Evolutionary conservation across 225 moss, liverwort and hornwort species (phyloP), one percentile per base, ranked within the genome.

Genomic region (Bryum argenteum): DNA sequence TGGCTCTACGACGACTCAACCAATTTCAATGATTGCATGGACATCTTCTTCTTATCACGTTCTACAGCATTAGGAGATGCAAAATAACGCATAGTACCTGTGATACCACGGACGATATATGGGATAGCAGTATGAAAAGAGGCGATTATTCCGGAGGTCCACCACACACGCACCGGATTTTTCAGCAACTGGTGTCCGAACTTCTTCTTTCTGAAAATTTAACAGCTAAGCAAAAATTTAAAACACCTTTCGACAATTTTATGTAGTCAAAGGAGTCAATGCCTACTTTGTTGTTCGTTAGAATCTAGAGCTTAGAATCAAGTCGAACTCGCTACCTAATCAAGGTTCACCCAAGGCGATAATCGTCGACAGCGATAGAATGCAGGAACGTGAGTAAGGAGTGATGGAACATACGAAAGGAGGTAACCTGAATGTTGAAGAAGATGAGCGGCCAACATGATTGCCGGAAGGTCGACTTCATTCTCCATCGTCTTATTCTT

Each of bases 381-480:
- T 40, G 50, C 52, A 33, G 4, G 42, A 53, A 42, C 48, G 61
- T 61, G 37, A 76, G 58, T 24, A 40, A 63, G 65, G 37, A 60
- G 54, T 48, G 7, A 43, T 39, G 82, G 55, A 80, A 91, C 96
- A 73, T 80, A 98, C 94, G 80, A 78, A 20, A 98, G 83, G 50
- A 98, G 91, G 64, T 80, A 80, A 66, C 86, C 72, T 43, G 94
- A 83, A 13, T 85, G 83, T 71, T 98, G 97, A 68, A 98, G 83
- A 50, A 92, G 81, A 77, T 87, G 89, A 43, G 97, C 94, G 51
- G 97, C 92, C 65, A 91, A 70, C 85, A 89, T 59, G 39, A 98
- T 89, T 58, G 89, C 94, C 58, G 97, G 97, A 62, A 98, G 86
- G 76, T 98, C 97, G 59, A 98, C 74, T 67, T 85, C 50, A 68